A percentile compares a stretch with the other conserved stretches of the same genome.
Evolutionary conservation across 441 rosid species (phyloP).

Genomic region (Iberis amara): DNA sequence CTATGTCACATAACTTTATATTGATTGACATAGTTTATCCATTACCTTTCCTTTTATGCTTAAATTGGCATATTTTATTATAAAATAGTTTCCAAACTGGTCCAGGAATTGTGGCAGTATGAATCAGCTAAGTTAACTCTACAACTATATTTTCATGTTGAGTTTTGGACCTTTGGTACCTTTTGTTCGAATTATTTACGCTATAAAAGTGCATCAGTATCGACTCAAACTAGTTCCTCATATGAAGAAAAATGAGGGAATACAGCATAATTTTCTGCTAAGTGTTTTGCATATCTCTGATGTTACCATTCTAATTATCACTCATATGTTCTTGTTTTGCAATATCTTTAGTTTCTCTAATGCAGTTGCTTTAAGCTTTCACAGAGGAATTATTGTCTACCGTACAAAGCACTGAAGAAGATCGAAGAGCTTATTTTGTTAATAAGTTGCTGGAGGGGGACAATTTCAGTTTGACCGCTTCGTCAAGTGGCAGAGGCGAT

Average conservation of each 20-base stretch:
- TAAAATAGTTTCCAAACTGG: slow-evolving; percentile 1
- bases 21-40: slow-evolving; percentile 6
- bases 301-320: slow-evolving; percentile 11
- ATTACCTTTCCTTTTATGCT: slow-evolving; percentile 6
- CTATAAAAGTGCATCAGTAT: slow-evolving; percentile 8
- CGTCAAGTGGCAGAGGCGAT: slow-evolving; percentile 25
- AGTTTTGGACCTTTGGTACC: background rate
- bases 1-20: background rate
- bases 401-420: slow-evolving; percentile 49
- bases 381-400: slow-evolving; percentile 51
- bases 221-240: background rate
- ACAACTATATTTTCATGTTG: background rate
- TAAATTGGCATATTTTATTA: slow-evolving; percentile 1
- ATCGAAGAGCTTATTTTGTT: slow-evolving; percentile 74
- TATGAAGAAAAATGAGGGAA: background rate
- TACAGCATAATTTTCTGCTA: background rate
- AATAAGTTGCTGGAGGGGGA: slow-evolving; percentile 53
- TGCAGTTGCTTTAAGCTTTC: slow-evolving; percentile 20
- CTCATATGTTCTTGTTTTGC: slow-evolving; percentile 13
- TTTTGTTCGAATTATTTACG: background rate
- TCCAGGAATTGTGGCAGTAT: background rate
- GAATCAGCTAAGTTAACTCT: slow-evolving; percentile 5
- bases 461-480: slow-evolving; percentile 31
- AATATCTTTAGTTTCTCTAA: slow-evolving; percentile 10
- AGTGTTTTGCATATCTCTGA: slow-evolving; percentile 1